Base-by-base conservation (phyloP, 495 filamentous ascomycete genomes). In the Talaromyces thailandensis region DNA sequence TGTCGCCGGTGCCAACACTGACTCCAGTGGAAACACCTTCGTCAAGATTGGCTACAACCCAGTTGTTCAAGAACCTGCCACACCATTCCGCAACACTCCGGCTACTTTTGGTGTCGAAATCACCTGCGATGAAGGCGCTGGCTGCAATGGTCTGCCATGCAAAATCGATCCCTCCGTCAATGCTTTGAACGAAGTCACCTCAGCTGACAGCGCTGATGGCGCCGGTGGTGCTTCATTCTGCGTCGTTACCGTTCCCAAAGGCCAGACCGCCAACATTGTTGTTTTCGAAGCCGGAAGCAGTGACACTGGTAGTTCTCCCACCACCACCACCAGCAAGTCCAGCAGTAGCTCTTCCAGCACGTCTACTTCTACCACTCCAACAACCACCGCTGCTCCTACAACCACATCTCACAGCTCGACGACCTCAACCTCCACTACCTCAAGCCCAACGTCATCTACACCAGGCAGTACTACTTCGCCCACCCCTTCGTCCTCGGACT, bases 21-120 rank as follows among this genome's bases (percentile, higher is more conserved):
- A 84, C 62, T 66, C 68, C 29, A 74, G 71, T 59, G 90, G 89
- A 58, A 75, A 82, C 58, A 91, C 90, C 3, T 93, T 83, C 65
- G 77, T 89, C 57, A 92, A 89, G 77, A 80, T 94, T 59, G 89
- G 84, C 55, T 91, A 88, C 83, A 93, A 93, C 75, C 90, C 90
- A 37, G 87, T 90, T 63, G 93, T 84, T 66, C 79, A 86, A 58
- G 80, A 81, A 66, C 75, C 78, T 14, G 65, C 79, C 32, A 81
- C 79, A n/a, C 78, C 79, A 0, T 85, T 90, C 70, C 75, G 76
- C 48, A 73, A 81, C 63, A 79, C 75, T 11, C 77, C 79, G 62
- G 88, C 90, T 5, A 79, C 74, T 24, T 93, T 82, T 62, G 89
- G 89, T 67, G 73, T 92, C 35, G 84, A 84, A 66, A 86, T 93